Base-by-base conservation (phyloP, 768 basidiomycete species). In the Suillus placidus region DNA sequence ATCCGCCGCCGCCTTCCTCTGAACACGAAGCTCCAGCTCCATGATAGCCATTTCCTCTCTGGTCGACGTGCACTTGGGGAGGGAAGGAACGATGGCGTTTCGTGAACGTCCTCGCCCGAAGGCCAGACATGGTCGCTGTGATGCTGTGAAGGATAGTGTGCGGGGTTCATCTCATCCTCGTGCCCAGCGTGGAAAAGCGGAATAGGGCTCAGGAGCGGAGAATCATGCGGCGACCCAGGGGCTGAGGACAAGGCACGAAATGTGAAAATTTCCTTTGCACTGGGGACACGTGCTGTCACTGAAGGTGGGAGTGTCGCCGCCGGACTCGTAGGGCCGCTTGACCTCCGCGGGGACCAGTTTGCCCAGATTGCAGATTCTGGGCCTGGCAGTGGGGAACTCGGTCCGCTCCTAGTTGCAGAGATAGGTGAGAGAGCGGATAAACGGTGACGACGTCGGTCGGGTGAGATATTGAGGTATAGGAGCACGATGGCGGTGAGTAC, bases 1-100 rank as follows among this genome's bases (percentile, higher is more conserved):
- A 91, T 71, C n/a, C 85, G 83, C 66, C 88, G 81, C 20, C 85
- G 79, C 35, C 85, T 80, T 1, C 87, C 87, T 34, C 79, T 72
- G 62, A 89, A 80, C 30, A 81, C 80, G 70, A 90, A 90, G 23
- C 83, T 80, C 80, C 82, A 85, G 47, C 77, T 73, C 73, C 78
- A 76, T 54, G 54, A 72, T 52, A 49, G 71, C 71, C 63, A 67
- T 67, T 34, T 35, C n/a, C 69, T 71, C 23, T 65, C 57, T 32
- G 72, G 67, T 55, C 73, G 77, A 26, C 71, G 67, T 10, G 64
- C 66, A 43, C 80, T 80, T 16, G 78, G 79, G 4, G 81, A 80
- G 37, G 81, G 79, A 72, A 45, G 76, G 70, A 45, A 51, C 64
- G 55, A 60, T 40, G 64, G 38, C 20, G 38, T 34, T 34, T 64